Base-by-base conservation (phyloP, 1,284 basidiomycete species). In the Ustilago trichophora region DNA sequence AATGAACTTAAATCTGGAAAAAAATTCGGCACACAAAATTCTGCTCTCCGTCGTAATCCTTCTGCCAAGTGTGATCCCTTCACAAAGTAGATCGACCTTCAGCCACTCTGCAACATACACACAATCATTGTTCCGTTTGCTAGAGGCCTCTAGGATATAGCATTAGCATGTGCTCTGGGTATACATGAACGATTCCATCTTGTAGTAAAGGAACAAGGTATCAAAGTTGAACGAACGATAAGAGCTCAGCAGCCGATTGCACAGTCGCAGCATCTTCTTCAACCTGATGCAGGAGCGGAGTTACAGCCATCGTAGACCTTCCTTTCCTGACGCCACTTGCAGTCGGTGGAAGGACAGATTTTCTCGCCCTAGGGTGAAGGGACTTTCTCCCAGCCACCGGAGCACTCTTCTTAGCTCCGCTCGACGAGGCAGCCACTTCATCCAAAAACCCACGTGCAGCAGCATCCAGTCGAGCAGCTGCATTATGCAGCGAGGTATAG, bases 311-410 rank as follows among this genome's bases (percentile, higher is more conserved):
- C 3, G 60, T 64, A 13, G 49, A 33, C 12, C 60, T 33, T 9
- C 40, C 53, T 18, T 34, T 64, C 26, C 49, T 46, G 11, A 21
- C 29, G 8, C 25, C n/a, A 7, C 36, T 19, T 16, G 25, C 25
- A 6, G 42, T 18, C n/a, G 58, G 9, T 6, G 42, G 42, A 0
- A 53, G 19, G 9, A 38, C 52, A 26, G 59, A 54, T 29, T 35
- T 52, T 1, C 48, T 46, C 21, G 59, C 27, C 4, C 42, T 18
- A 9, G 58, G 52, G 18, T 55, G 43, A 3, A 55, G 25, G 34
- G 58, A 55, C 29, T 48, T 63, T 13, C 59, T 56, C 6, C 42
- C 42, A 7, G 31, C 45, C 16, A 25, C 15, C 27, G 3, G 10
- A n/a, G n/a, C n/a, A n/a, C n/a, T 19, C 24, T 27, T 46, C 32